Base-by-base conservation (phyloP, 1,284 basidiomycete species). In the Xerocomus alliaceus region DNA sequence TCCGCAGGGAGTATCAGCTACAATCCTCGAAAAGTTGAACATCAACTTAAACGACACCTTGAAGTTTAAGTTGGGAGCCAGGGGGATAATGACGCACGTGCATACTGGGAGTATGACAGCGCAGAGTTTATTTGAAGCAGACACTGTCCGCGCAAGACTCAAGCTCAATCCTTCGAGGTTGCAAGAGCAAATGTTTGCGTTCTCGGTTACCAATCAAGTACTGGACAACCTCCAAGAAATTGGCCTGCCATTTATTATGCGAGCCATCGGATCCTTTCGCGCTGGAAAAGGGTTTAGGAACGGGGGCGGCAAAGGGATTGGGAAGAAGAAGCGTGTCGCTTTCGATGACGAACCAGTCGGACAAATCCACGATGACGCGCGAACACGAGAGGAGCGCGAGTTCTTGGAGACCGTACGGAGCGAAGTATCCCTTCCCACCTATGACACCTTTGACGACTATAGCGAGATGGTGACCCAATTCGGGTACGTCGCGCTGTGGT, bases 401-500 rank as follows among this genome's bases (percentile, higher is more conserved):
- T 93, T 93, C 72, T 78, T 98, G 67, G 87, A 92, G 68, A 80
- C 85, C 50, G 90, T 97, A 26, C 82, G 92, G 51, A 79, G 82
- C 58, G 92, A 99, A 79, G 89, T 92, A 10, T 84, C 84, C 13
- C 80, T 97, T 52, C 93, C 95, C 0, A 87, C 89, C 42, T 98
- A 98, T 71, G 85, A 87, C 50, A 78, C 90, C 5, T 94, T 93
- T 69, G 84, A 80, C 61, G 95, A 97, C 78, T 98, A 96, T 76
- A 89, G 88, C 70, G 96, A 98, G 80, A 97, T 98, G 95, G 93
- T 94, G 29, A 94, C 93, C 5, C 90, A 95, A 77, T 97, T 97
- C 73, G 97, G 97, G 3, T 96, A 95, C 75, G 88, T 98, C 31
- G 87, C 88, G 4, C 81, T 98, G 32, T 98, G 96, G 94, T 92